Conservation (phyloP, 495 filamentous ascomycete genomes). For the Penicillium samsonianum region DNA sequence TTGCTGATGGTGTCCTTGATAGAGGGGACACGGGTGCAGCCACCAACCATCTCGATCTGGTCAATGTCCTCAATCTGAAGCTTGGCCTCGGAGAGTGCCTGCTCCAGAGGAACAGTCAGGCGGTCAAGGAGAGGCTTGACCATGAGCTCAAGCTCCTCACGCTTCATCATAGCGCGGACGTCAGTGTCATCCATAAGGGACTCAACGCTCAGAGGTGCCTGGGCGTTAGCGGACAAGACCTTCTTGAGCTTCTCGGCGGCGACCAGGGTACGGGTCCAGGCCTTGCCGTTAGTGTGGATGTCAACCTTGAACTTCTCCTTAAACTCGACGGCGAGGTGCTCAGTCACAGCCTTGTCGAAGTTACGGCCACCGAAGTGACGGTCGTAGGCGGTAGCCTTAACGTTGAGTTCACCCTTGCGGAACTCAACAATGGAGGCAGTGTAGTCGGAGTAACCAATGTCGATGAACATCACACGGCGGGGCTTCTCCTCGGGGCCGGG, state of each 20-base stretch:
- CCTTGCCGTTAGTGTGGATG: constrained; percentile 86
- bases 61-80: constrained; percentile 91
- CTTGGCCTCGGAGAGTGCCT: constrained; percentile 89
- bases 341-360: constrained; percentile 91
- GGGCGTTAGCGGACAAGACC: constrained; percentile 92
- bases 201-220: constrained; percentile 95
- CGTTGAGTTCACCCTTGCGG: constrained; percentile 92
- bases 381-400: constrained; percentile 91
- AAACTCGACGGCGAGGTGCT: constrained; percentile 94
- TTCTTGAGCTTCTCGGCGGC: constrained; percentile 99
- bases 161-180: constrained; percentile 84
- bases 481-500: constrained; percentile 90
- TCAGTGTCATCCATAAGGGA: constrained; percentile 98
- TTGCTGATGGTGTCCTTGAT: constrained; percentile 87
- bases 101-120: constrained; percentile 72
- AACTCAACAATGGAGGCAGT: constrained; percentile 94
- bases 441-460: constrained; percentile 96
- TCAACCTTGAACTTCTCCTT: constrained; percentile 90
- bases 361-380: constrained; percentile 97
- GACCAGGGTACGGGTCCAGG: constrained; percentile 77
- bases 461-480: constrained; percentile 85
- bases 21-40: constrained; percentile 89
- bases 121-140: constrained; percentile 81
- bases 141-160: constrained; percentile 91
- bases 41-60: constrained; percentile 89